Evolutionary conservation across 2,329 filamentous ascomycete genomes (phyloP), one percentile per base, ranked within the genome.

Genomic region (Podosphaera fusca): DNA sequence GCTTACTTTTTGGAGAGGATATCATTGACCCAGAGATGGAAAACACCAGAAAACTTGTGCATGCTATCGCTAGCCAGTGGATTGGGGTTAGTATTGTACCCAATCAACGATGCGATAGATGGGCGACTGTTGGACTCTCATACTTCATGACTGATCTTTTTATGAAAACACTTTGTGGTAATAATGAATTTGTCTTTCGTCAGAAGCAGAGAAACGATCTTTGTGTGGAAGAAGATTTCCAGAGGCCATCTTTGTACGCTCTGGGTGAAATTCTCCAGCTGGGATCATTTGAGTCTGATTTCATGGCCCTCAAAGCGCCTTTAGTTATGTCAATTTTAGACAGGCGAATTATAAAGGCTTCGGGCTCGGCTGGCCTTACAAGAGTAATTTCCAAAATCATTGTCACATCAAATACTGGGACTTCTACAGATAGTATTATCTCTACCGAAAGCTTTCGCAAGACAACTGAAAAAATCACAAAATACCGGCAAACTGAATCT

Each of bases 111-210:
- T 76, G 77, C 55, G 92, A 98, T 68, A 80, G 82, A 56, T 98
- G 92, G 92, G 81, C 94, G 29, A 83, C 90, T 10, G 78, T 92
- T 56, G 94, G 90, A 12, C 84, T 94, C 52, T 85, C 90, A 0
- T 89, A 90, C 73, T 98, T 87, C 72, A 94, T 98, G 77, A 88
- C 90, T 1, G 90, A 95, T 63, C 77, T 87, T 3, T 95, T 94
- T 69, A 86, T 96, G 78, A 87, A 83, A 67, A 83, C 81, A 62
- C 75, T 98, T 2, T 94, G 87, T 65, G 92, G 92, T 6, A 94
- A 94, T 67, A 98, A 98, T 67, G 87, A 95, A 64, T 92, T 95
- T 67, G 78, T 88, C 9, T 96, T 88, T 67, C 82, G 87, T 42
- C 84, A 95, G 69, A 96, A 96, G 70, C 74, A 79, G 42, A 79